Conservation (phyloP, 768 basidiomycete genomes). For the Tulasnella sp. region DNA sequence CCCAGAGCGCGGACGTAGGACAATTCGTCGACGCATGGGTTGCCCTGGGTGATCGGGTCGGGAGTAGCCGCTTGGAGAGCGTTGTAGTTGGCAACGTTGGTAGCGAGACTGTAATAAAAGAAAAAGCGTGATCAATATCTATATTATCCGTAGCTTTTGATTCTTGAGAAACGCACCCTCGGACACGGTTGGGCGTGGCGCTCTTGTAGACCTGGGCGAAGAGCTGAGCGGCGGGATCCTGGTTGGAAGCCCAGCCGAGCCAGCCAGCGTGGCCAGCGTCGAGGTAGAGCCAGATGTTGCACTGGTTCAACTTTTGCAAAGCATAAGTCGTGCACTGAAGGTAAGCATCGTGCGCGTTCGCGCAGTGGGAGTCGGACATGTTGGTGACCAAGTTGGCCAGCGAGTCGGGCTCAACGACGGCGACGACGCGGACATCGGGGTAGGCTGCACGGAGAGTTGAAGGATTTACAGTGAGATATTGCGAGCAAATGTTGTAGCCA, state of each 20-base stretch:
- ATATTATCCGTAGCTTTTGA: background rate
- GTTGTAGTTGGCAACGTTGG: constrained; percentile 44
- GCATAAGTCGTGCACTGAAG: constrained; percentile 34
- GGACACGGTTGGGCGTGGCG: constrained; percentile 56
- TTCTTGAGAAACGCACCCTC: constrained; percentile 33
- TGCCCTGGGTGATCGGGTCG: constrained; percentile 58
- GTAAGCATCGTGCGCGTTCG: constrained; percentile 51
- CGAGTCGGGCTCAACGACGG: constrained; percentile 64
- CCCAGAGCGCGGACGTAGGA: constrained; percentile 36
- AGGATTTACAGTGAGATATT: background rate
- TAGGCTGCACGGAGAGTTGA: constrained; percentile 36
- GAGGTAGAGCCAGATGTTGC: constrained; percentile 58
- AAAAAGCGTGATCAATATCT: background rate
- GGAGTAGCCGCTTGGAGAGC: constrained; percentile 45
- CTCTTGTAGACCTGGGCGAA: constrained; percentile 49
- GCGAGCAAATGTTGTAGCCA: no score
- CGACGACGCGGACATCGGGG: constrained; percentile 59
- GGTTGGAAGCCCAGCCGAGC: constrained; percentile 66
- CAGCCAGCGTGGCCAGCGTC: constrained; percentile 55
- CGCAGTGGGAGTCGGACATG: constrained; percentile 54
- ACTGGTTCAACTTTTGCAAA: constrained; percentile 49
- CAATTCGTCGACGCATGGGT: constrained; percentile 43
- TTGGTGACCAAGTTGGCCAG: constrained; percentile 67
- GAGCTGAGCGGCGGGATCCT: constrained; percentile 51
- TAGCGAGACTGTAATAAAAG: constrained; percentile 44